phyloP scores from a whole-genome alignment of 2,329 filamentous ascomycete genomes.

The Pseudocercospora fijiensis region DNA sequence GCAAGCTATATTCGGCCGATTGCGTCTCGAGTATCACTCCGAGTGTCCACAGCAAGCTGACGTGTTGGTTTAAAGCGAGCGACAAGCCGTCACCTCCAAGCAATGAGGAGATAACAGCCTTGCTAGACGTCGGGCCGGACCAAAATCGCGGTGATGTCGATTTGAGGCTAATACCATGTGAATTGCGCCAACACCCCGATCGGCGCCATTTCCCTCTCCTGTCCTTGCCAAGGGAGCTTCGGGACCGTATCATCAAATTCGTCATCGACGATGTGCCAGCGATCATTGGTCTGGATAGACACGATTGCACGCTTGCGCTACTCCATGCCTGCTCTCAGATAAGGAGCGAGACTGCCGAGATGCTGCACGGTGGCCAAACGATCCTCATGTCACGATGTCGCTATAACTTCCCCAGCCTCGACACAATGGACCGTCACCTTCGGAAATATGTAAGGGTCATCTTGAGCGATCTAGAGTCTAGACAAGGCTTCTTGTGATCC shows the following conservation, averaged over 20 bases:
- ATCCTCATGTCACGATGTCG: neutral
- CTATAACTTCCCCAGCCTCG: neutral
- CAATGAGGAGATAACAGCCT: neutral
- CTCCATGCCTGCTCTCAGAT: neutral
- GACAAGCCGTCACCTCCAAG: neutral
- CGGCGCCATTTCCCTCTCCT: neutral
- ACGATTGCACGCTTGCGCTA: neutral
- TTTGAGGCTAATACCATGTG: neutral
- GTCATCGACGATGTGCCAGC: neutral
- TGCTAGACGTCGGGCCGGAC: neutral
- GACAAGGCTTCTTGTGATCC: neutral
- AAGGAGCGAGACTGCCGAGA: neutral
- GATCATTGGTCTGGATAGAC: neutral
- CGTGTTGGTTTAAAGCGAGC: neutral
- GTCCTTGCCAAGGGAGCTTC: neutral
- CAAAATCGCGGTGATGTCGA: neutral
- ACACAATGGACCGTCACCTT: neutral
- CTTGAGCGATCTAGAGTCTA: neutral
- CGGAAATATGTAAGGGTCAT: neutral
- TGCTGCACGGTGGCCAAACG: neutral
- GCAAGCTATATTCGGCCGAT: neutral
- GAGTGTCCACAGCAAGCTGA: neutral
- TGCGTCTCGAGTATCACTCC: neutral
- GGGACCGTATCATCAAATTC: neutral
- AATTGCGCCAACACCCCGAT: neutral